Conservation (phyloP, 106 monocot genomes). For the Chionographis japonica region DNA sequence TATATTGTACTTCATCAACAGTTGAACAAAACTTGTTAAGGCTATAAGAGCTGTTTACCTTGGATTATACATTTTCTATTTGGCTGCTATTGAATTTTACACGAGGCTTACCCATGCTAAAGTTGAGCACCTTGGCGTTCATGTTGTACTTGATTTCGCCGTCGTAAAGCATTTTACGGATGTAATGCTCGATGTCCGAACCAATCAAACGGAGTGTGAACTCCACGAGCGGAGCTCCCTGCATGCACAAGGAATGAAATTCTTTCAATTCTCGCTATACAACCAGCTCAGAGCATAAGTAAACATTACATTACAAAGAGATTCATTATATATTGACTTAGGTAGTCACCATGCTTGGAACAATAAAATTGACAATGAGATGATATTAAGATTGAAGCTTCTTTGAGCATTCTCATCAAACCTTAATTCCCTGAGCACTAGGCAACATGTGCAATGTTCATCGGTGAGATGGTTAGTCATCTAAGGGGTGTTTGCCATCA, state of each 20-base stretch:
- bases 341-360: no score
- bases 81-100: constrained; percentile 73
- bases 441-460: no score
- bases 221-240: constrained; percentile 81
- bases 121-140: constrained; percentile 80
- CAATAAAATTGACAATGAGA: no score
- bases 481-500: no score
- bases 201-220: constrained; percentile 86
- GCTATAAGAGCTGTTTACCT: not conserved
- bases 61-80: constrained; percentile 34
- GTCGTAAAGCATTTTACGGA: constrained; percentile 85
- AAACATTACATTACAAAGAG: no score
- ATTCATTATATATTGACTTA: no score
- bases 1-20: not conserved
- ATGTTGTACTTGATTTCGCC: constrained; percentile 94
- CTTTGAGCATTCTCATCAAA: no score
- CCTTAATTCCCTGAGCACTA: no score
- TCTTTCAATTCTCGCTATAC: constrained; percentile 4
- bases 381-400: no score
- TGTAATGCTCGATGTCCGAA: constrained; percentile 89
- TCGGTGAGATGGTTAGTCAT: no score
- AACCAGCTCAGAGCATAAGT: not conserved
- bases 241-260: constrained; percentile 7
- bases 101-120: constrained; percentile 95
- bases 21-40: not conserved